Evolutionary conservation across 2,329 filamentous ascomycete genomes (phyloP).

Genomic region (Lasiodiplodia hormozganensis): DNA sequence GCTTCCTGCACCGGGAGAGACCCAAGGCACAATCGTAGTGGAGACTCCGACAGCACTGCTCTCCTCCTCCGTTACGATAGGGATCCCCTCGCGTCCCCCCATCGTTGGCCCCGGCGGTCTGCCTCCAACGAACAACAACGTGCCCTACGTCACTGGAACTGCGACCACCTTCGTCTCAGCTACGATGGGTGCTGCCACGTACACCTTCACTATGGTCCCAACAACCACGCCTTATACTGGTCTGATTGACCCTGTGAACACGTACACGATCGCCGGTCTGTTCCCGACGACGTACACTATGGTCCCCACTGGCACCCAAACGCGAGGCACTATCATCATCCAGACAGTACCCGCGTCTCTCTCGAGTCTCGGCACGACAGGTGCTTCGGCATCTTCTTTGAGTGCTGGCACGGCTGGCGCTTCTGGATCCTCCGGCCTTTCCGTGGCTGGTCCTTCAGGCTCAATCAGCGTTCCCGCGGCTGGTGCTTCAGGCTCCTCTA

Average conservation of each 20-base stretch:
- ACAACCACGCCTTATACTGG: neutral
- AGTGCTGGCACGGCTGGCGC: too few species aligned
- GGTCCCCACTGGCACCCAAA: neutral
- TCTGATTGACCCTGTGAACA: neutral
- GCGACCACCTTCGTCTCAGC: constrained; percentile 3
- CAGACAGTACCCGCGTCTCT: neutral
- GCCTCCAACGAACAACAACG: neutral
- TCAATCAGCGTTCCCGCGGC: too few species aligned
- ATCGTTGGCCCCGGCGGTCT: neutral
- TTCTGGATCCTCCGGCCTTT: too few species aligned
- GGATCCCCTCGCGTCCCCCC: neutral
- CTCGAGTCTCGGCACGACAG: neutral
- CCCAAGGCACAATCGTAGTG: neutral
- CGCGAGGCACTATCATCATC: neutral
- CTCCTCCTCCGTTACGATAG: neutral
- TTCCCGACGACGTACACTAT: neutral
- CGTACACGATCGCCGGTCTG: neutral
- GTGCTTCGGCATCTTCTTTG: too few species aligned
- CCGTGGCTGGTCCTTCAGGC: too few species aligned
- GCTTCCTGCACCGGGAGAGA: neutral
- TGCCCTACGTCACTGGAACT: neutral
- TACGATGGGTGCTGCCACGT: neutral
- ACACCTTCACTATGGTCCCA: neutral
- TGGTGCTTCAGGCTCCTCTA: too few species aligned
- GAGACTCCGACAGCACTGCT: neutral